Evolutionary conservation across 192 early-diverging fungal genomes (phyloP).

Genomic region (Entophlyctis luteolus): DNA sequence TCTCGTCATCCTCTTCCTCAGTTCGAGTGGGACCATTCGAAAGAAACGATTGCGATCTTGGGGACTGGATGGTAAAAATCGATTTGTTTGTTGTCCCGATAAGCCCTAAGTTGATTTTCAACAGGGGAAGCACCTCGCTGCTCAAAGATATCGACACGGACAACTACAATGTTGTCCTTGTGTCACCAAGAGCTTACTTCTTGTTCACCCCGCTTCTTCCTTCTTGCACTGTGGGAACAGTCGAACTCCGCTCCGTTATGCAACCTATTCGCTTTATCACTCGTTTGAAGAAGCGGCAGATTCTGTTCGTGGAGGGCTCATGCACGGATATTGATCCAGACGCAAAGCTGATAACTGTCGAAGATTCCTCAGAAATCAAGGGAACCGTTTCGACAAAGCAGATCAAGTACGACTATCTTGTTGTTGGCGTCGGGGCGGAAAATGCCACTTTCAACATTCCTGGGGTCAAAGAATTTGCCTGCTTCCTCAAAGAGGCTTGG

Average conservation of each 20-base stretch:
- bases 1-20: constrained; percentile 43
- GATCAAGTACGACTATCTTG: constrained; percentile 72
- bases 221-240: constrained; percentile 78
- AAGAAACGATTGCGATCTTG: constrained; percentile 50
- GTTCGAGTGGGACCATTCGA: constrained; percentile 46
- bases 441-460: constrained; percentile 78
- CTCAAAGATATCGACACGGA: constrained; percentile 72
- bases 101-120: constrained; percentile 37
- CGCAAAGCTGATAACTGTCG: constrained; percentile 71
- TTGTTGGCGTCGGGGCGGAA: constrained; percentile 72
- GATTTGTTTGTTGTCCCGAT: too few relatives aligned
- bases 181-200: constrained; percentile 86
- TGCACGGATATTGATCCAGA: constrained; percentile 85
- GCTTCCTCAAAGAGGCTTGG: constrained; percentile 71
- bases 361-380: constrained; percentile 69
- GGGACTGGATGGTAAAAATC: constrained; percentile 46
- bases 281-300: constrained; percentile 78
- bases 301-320: constrained; percentile 84
- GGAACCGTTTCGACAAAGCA: constrained; percentile 52
- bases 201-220: constrained; percentile 57
- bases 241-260: constrained; percentile 82
- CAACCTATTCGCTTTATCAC: constrained; percentile 83
- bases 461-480: constrained; percentile 69
- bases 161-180: constrained; percentile 71
- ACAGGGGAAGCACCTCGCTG: constrained; percentile 53